These are phyloP conservation scores for Gossypium armourianum DNA, from an alignment of 441 rosid genomes.

Conservation along the genomic window DNA sequence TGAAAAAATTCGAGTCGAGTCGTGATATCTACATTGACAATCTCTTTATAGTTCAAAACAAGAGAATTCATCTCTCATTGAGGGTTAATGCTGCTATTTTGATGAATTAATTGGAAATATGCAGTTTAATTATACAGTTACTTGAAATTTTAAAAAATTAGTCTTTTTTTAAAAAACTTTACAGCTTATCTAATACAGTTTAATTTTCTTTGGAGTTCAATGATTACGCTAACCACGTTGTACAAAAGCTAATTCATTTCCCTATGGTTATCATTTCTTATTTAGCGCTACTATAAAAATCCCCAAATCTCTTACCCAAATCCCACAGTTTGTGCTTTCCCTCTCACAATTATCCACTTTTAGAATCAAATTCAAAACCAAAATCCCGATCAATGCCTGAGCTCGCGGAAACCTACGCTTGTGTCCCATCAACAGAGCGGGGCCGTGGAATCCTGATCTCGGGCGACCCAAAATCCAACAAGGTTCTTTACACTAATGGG, in stretches of 20 bases:
- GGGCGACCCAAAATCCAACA: constrained; percentile 58
- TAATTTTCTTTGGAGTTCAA: neutral
- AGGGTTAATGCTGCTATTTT: neutral
- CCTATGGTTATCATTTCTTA: neutral
- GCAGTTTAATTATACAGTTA: neutral
- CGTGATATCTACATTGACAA: neutral
- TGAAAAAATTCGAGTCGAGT: neutral
- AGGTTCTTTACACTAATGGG: constrained; percentile 67
- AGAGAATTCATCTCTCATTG: neutral
- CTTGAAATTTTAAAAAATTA: neutral
- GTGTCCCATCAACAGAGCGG: constrained; percentile 80
- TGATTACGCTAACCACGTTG: neutral
- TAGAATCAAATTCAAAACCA: neutral
- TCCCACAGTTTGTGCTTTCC: neutral
- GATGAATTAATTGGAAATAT: neutral
- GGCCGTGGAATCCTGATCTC: constrained; percentile 81
- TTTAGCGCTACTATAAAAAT: neutral
- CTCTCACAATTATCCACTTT: neutral
- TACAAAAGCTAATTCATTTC: neutral
- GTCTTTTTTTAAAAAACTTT: neutral
- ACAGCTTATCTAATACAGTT: neutral
- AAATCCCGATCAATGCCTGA: constrained; percentile 28
- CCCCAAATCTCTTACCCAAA: neutral
- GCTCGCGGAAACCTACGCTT: constrained; percentile 67
- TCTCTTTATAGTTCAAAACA: neutral